Percentiles rank a stretch among this genome's conserved stretches.
Conservation (phyloP, 495 filamentous ascomycete genomes). For the Massariosphaeria phaeospora region DNA sequence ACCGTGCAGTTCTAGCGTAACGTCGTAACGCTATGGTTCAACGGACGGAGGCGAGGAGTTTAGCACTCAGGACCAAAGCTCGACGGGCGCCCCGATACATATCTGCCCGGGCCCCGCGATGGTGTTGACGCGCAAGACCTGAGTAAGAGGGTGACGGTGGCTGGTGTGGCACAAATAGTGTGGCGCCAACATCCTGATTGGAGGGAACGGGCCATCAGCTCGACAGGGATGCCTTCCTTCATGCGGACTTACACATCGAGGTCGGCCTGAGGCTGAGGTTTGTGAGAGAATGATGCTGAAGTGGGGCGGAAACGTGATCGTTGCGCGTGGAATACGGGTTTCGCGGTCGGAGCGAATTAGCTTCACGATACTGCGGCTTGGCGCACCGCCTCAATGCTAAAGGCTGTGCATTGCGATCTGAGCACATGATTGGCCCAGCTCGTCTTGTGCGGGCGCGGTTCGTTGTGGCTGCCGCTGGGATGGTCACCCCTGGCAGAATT, state of each 20-base stretch:
- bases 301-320: neutral
- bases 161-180: neutral
- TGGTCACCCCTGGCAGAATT: no score
- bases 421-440: no score
- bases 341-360: no score
- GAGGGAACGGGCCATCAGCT: neutral
- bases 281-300: no score
- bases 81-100: conserved; percentile 1
- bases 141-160: conserved; percentile 8
- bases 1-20: neutral
- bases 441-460: no score
- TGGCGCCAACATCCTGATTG: neutral
- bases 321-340: no score
- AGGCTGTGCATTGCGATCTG: no score
- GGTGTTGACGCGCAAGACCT: no score
- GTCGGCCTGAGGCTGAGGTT: conserved; percentile 8
- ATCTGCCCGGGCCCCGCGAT: neutral
- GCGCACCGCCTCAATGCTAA: no score
- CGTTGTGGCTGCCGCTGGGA: no score
- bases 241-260: neutral
- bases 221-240: neutral
- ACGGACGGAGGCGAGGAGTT: neutral
- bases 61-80: neutral
- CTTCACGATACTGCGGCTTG: no score
- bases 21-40: neutral